Evolutionary conservation across 208 protist genomes (phyloP).

Genomic region (Acanthamoeba sp.): DNA sequence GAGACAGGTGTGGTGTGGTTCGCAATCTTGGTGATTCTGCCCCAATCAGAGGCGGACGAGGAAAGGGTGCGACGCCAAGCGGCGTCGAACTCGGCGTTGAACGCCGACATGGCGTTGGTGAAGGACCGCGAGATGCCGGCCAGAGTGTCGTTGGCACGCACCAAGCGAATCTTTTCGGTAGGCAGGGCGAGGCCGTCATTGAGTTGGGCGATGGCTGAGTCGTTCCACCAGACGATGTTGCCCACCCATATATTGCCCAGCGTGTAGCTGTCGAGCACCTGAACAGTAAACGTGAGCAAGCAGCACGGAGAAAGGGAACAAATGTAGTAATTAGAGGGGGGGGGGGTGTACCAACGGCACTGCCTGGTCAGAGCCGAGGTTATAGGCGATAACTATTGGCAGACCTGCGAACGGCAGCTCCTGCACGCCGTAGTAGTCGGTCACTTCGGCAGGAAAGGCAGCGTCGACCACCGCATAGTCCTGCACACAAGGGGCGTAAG

Average conservation of each 20-base stretch:
- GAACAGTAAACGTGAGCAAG: not conserved
- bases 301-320: not conserved
- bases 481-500: not conserved
- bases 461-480: not conserved
- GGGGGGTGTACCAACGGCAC: not conserved
- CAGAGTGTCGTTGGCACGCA: not conserved
- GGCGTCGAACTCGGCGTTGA: not conserved
- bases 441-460: not conserved
- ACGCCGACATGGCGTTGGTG: constrained; percentile 11
- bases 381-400: not conserved
- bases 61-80: not conserved
- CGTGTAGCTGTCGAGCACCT: not conserved
- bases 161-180: not conserved
- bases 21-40: not conserved
- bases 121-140: constrained; percentile 6
- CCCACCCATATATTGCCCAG: not conserved
- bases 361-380: not conserved
- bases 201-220: no score
- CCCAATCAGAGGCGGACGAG: not conserved
- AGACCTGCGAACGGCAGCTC: not conserved
- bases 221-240: constrained; percentile 11
- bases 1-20: not conserved
- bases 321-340: no score
- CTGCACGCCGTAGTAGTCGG: not conserved
- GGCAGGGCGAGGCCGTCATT: not conserved